Evolutionary conservation across 2,329 filamentous ascomycete species (phyloP), one percentile per base, ranked within the genome.

Genomic region (Aureobasidium melanogenum): DNA sequence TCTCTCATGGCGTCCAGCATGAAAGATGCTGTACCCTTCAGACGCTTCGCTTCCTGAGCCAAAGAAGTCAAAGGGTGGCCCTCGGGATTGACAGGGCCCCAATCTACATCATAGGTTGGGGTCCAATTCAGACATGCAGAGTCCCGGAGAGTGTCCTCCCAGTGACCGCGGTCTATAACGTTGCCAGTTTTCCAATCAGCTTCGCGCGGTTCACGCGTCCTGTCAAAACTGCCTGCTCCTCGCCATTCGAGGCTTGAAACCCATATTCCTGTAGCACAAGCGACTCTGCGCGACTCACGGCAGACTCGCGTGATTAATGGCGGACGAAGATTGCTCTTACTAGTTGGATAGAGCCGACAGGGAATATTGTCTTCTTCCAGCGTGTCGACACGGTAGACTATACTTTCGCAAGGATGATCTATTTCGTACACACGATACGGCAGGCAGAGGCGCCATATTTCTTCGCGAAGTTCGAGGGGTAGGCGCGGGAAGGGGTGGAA

Each of bases 391-490:
- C 34, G 36, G n/a, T 48, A 61, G 26, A 61, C 39, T 8, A 59
- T 5, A 3, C 41, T 22, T 8, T n/a, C 22, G 15, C 46, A 14
- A 30, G 55, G 41, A 10, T 28, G 15, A 48, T 65, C 60, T 26
- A 65, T 12, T 52, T 65, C 47, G 30, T 47, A 26, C n/a, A 63
- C 60, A 24, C 64, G 55, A 56, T 64, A 28, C 22, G 64, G 64
- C 12, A 65, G 55, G 46, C 63, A 65, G 60, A 46, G 32, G 34
- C 60, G 44, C 64, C 64, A 65, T 32, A 64, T 65, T 22, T 61
- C 50, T 43, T 63, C 55, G 22, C 63, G 64, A 36, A 64, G 43
- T 46, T 65, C 64, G 43, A 48, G 24, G 12, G 62, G 64, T 30
- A 65, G 63, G 26, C 46, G 60, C 17, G 55, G 41, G 48, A 65